Conservation (phyloP, 2,329 filamentous ascomycete genomes). For the Ophiostoma australiae region DNA sequence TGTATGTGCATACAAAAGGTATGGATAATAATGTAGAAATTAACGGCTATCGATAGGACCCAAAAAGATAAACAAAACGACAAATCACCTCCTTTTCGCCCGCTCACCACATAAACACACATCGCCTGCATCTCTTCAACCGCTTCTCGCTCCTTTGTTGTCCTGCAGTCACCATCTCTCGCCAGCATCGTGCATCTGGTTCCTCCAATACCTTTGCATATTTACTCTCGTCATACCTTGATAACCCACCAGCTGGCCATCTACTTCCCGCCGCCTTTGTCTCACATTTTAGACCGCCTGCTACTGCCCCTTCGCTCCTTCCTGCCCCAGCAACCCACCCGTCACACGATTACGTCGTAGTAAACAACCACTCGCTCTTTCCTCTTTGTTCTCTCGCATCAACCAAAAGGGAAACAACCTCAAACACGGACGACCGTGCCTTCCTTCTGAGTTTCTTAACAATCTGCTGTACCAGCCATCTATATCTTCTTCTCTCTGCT, state of each 20-base stretch:
- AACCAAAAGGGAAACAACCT: conserved; percentile 2
- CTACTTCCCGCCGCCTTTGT: conserved; percentile 15
- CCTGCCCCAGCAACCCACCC: conserved; percentile 21
- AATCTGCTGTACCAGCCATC: not conserved
- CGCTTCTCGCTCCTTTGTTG: not conserved
- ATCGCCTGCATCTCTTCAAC: conserved; percentile 13
- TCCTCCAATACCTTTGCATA: not conserved
- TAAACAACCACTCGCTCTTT: conserved; percentile 17
- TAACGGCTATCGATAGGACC: not conserved
- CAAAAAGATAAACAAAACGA: conserved; percentile 10
- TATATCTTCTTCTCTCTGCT: not conserved
- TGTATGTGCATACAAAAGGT: not conserved
- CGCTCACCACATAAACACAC: not conserved
- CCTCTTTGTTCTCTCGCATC: conserved; percentile 1
- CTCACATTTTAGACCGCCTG: conserved; percentile 17
- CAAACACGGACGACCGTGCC: not conserved
- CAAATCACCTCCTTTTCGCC: not conserved
- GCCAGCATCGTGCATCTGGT: not conserved
- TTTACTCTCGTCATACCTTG: conserved; percentile 13
- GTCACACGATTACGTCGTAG: conserved; percentile 14
- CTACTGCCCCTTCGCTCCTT: conserved; percentile 10
- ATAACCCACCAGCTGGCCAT: conserved; percentile 8
- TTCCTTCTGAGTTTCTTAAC: not conserved
- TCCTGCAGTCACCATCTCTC: not conserved
- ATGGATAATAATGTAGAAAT: not conserved